These are phyloP conservation scores for Sinapis alba DNA, from an alignment of 441 rosid genomes.

Conservation along the genomic window DNA sequence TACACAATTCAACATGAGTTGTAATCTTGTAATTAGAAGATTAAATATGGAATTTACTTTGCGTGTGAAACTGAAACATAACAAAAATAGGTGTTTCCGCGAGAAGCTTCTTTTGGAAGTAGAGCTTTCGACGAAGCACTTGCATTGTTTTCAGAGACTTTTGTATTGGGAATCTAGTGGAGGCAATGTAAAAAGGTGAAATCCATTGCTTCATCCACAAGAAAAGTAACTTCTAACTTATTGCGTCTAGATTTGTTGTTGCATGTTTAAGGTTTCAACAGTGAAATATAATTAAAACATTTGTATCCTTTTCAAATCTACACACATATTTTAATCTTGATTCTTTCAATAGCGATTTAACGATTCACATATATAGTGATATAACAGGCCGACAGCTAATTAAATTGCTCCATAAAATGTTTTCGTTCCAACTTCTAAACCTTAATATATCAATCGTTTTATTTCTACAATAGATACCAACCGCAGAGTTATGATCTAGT, in stretches of 20 bases:
- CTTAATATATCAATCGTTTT: not conserved
- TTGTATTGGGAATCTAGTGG: constrained; percentile 31
- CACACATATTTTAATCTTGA: not conserved
- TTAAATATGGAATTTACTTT: constrained; percentile 19
- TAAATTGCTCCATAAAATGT: not conserved
- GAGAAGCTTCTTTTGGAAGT: constrained; percentile 30
- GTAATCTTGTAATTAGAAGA: not conserved
- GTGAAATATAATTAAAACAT: not conserved
- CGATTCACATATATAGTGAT: not conserved
- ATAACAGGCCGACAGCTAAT: constrained; percentile 12
- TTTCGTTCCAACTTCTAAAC: not conserved
- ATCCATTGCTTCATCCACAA: constrained; percentile 24
- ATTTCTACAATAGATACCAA: not conserved
- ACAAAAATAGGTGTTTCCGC: constrained; percentile 20
- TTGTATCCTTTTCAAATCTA: constrained; percentile 15
- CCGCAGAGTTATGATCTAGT: not conserved
- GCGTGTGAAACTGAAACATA: constrained; percentile 34
- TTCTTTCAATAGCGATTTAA: not conserved
- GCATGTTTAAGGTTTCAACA: constrained; percentile 27
- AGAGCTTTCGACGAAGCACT: constrained; percentile 16
- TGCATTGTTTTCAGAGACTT: constrained; percentile 34
- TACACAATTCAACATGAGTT: not conserved
- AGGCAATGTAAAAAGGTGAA: not conserved
- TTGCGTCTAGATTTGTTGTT: not conserved
- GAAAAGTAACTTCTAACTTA: not conserved